Conservation (phyloP, 1,284 basidiomycete species). For the Puccinia novopanici region DNA sequence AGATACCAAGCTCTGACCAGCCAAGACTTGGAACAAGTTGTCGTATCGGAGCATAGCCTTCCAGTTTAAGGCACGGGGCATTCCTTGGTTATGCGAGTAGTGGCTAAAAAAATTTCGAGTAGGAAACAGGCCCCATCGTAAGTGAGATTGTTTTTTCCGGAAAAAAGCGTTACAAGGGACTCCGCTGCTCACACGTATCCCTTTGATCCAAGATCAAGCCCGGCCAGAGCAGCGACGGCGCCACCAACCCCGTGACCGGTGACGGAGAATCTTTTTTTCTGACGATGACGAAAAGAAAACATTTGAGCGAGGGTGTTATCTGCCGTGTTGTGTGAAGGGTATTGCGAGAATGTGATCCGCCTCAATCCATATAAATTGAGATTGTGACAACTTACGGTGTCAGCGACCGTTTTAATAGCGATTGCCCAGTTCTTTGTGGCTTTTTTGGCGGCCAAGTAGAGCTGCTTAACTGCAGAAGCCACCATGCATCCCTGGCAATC, state of each 20-base stretch:
- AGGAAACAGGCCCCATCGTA: not conserved
- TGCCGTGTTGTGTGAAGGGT: not conserved
- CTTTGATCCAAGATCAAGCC: slow-evolving; percentile 45
- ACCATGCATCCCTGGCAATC: slow-evolving; percentile 52
- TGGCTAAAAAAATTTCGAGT: slow-evolving; percentile 11
- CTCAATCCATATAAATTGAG: not conserved
- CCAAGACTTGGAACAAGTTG: slow-evolving; percentile 51
- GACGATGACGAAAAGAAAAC: not conserved
- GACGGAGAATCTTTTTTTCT: slow-evolving; percentile 41
- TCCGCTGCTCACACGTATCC: slow-evolving; percentile 20
- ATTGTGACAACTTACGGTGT: slow-evolving; percentile 5
- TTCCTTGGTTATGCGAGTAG: slow-evolving; percentile 39
- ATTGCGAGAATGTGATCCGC: not conserved
- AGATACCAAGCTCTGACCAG: slow-evolving; percentile 52
- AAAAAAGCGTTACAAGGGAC: too few species aligned
- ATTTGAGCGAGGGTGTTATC: not conserved
- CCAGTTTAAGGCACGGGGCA: slow-evolving; percentile 15
- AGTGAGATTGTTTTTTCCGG: too few species aligned
- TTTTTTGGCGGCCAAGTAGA: slow-evolving; percentile 52
- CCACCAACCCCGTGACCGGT: slow-evolving; percentile 49
- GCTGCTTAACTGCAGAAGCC: slow-evolving; percentile 51
- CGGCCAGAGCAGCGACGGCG: slow-evolving; percentile 52
- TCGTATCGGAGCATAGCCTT: slow-evolving; percentile 20
- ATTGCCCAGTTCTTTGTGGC: slow-evolving; percentile 52
- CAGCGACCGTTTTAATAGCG: slow-evolving; percentile 50